These are phyloP conservation scores for Fusarium pseudocircinatum DNA, from an alignment of 2,329 filamentous ascomycete species.

Conservation along the genomic window DNA sequence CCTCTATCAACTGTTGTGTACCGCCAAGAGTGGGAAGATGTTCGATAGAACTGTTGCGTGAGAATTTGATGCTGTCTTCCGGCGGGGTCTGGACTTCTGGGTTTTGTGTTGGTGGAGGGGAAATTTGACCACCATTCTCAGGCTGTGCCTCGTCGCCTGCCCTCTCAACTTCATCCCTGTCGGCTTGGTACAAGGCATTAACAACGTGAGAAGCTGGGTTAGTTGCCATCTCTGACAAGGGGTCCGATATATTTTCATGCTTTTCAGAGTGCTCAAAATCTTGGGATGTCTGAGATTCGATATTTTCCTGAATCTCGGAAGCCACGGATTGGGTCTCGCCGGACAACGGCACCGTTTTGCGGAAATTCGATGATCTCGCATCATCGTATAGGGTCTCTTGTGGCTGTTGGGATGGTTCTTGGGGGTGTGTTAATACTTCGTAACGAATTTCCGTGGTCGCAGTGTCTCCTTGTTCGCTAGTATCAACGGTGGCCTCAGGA, in stretches of 20 bases:
- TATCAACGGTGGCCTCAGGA: slow-evolving; percentile 16
- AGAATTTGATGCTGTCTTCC: slow-evolving; percentile 14
- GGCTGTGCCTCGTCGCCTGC: slow-evolving; percentile 11
- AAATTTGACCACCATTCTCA: slow-evolving; percentile 30
- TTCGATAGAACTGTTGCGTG: slow-evolving; percentile 11
- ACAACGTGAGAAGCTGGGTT: slow-evolving; percentile 1
- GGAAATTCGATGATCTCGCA: slow-evolving; percentile 1
- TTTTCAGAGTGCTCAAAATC: slow-evolving; percentile 4
- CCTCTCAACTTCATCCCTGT: neutral
- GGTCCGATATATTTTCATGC: slow-evolving; percentile 30
- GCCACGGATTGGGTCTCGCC: slow-evolving; percentile 1
- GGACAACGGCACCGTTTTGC: neutral
- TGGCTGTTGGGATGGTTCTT: slow-evolving; percentile 10
- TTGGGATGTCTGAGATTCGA: slow-evolving; percentile 5
- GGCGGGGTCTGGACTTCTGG: slow-evolving; percentile 22
- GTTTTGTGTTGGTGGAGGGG: slow-evolving; percentile 36
- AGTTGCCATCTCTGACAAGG: slow-evolving; percentile 3
- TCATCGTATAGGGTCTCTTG: slow-evolving; percentile 12
- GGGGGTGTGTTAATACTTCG: neutral
- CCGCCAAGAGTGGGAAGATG: slow-evolving; percentile 38
- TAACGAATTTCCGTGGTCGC: slow-evolving; percentile 4
- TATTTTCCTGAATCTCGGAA: neutral
- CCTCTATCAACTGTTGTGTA: slow-evolving; percentile 32
- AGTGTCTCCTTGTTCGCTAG: slow-evolving; percentile 11
- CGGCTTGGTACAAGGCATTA: neutral